phyloP scores from a whole-genome alignment of 176 grass and related monocot species.

The Avena eriantha region DNA sequence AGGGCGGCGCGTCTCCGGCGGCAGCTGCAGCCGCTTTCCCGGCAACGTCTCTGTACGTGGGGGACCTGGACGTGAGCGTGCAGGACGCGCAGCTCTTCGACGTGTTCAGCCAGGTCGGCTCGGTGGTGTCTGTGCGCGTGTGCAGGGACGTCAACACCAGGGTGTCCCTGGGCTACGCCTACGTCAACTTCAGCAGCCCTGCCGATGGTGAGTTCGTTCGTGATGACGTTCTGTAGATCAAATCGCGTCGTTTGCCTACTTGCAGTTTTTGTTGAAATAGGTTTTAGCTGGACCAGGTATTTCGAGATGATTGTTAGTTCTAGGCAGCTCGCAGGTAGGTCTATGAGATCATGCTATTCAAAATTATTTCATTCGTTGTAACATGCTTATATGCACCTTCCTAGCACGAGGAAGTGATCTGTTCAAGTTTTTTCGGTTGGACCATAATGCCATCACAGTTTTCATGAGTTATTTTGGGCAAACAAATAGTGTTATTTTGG shows the following conservation, averaged over 20 bases:
- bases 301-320: neutral
- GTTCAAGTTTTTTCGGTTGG: neutral
- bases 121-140: slow-evolving; percentile 63
- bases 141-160: slow-evolving; percentile 55
- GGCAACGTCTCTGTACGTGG: slow-evolving; percentile 62
- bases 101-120: slow-evolving; percentile 52
- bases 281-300: neutral
- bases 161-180: slow-evolving; percentile 63
- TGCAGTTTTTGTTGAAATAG: neutral
- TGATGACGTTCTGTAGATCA: neutral
- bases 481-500: neutral
- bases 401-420: neutral
- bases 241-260: neutral
- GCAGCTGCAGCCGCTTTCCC: slow-evolving; percentile 5
- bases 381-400: neutral
- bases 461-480: neutral
- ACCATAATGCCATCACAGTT: neutral
- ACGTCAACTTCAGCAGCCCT: slow-evolving; percentile 56
- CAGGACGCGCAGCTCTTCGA: slow-evolving; percentile 59
- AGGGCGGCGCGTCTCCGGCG: slow-evolving; percentile 15
- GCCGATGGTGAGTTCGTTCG: slow-evolving; percentile 44
- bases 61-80: slow-evolving; percentile 60
- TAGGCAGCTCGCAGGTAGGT: neutral
- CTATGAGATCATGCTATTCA: neutral
- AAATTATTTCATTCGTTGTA: slow-evolving; percentile 13